Conservation (phyloP, 306 rosid species). For the Dalbergia cochinchinensis region DNA sequence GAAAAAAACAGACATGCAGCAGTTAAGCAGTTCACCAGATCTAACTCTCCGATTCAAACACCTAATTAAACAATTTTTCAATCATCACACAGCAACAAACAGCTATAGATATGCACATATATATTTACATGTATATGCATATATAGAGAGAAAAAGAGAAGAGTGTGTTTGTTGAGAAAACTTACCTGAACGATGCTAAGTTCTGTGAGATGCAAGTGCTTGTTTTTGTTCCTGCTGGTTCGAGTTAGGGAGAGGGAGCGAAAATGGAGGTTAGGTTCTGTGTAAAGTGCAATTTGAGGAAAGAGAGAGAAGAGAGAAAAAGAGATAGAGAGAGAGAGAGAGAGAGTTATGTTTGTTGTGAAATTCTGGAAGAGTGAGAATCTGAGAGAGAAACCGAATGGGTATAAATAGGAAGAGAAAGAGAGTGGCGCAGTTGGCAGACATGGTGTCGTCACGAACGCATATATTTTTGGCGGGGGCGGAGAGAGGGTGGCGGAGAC, state of each 20-base stretch:
- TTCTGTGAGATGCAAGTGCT: not conserved
- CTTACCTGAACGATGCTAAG: constrained; percentile 45
- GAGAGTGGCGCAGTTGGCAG: not conserved
- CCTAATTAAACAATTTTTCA: not conserved
- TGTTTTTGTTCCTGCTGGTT: not conserved
- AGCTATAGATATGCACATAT: not conserved
- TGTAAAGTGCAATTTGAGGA: not conserved
- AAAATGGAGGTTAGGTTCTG: constrained; percentile 8
- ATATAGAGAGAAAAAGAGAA: not conserved
- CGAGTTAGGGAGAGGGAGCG: not conserved
- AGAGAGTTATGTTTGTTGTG: not conserved
- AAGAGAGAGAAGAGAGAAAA: not conserved
- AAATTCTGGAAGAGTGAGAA: constrained; percentile 33
- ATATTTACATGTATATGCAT: not conserved
- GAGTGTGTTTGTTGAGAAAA: not conserved
- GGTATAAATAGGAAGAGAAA: constrained; percentile 39
- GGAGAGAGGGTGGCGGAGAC: constrained; percentile 2
- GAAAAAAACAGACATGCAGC: not conserved
- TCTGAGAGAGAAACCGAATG: constrained; percentile 7
- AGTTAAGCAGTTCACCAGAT: constrained; percentile 32
- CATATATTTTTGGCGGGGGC: constrained; percentile 62
- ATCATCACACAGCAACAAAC: not conserved
- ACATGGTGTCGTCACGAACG: constrained; percentile 38
- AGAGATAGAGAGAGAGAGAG: not conserved
- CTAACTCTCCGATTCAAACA: constrained; percentile 33